Conservation (phyloP, 2,329 filamentous ascomycete genomes). For the Pestalotiopsis sp. region DNA sequence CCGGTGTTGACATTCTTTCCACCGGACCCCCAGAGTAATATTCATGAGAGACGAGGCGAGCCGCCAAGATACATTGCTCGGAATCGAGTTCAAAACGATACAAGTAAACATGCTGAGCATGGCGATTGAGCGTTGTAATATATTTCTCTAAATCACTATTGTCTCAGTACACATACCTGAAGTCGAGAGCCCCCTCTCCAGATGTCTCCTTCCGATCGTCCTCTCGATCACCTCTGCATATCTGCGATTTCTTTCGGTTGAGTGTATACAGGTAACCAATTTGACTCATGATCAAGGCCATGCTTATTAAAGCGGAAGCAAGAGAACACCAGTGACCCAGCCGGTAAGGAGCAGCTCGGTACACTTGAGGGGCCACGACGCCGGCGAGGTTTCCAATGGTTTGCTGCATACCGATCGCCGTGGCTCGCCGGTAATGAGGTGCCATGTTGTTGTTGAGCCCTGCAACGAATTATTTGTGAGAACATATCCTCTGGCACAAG, state of each 20-base stretch:
- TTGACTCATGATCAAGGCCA: conserved; percentile 6
- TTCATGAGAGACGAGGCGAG: not conserved
- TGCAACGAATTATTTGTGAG: not conserved
- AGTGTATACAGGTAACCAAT: not conserved
- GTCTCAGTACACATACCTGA: not conserved
- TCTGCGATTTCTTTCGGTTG: not conserved
- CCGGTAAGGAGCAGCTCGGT: conserved; percentile 46
- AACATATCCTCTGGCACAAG: not conserved
- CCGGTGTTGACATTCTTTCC: conserved; percentile 57
- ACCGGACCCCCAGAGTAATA: conserved; percentile 37
- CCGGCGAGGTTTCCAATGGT: conserved; percentile 65
- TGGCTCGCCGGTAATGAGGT: conserved; percentile 66
- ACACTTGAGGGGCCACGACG: conserved; percentile 64
- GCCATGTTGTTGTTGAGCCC: conserved; percentile 59
- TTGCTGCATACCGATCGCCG: conserved; percentile 63
- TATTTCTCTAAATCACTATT: not conserved
- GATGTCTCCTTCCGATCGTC: not conserved
- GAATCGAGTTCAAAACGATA: not conserved
- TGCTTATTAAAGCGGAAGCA: conserved; percentile 44
- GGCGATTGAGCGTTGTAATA: not conserved
- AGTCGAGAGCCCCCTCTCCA: not conserved
- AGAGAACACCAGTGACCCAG: conserved; percentile 56
- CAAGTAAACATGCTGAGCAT: not conserved
- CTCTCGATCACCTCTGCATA: not conserved
- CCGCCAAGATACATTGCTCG: not conserved